Conservation (phyloP, 1,284 basidiomycete genomes). For the Pulchroboletus neoregius region DNA sequence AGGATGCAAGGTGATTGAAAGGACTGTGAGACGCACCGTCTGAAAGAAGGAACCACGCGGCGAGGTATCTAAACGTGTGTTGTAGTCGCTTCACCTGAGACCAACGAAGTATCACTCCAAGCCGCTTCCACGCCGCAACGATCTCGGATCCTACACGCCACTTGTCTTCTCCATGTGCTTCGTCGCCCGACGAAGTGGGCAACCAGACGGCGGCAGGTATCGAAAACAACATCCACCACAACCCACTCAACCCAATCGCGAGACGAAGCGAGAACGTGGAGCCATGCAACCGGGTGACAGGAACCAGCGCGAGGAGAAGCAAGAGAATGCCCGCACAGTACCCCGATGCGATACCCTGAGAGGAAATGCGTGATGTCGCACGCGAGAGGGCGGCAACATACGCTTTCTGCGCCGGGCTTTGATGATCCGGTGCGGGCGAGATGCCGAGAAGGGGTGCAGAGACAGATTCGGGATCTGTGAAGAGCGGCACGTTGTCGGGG, state of each 20-base stretch:
- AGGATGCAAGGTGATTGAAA: background rate
- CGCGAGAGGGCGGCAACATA: conserved; percentile 59
- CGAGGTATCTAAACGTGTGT: conserved; percentile 82
- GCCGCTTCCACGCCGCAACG: conserved; percentile 58
- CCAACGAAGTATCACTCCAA: conserved; percentile 67
- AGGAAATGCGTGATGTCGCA: conserved; percentile 76
- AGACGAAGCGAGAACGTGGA: conserved; percentile 73
- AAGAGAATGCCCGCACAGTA: conserved; percentile 75
- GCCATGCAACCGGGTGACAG: conserved; percentile 62
- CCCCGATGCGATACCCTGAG: conserved; percentile 78
- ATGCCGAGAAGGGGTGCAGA: conserved; percentile 31
- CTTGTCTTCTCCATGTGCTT: conserved; percentile 13
- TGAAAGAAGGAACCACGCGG: conserved; percentile 88
- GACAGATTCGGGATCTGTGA: conserved; percentile 12
- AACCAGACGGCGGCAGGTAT: conserved; percentile 73
- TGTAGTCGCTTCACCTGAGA: conserved; percentile 67
- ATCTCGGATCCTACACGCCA: conserved; percentile 55
- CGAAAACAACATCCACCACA: conserved; percentile 83
- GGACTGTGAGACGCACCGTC: conserved; percentile 58
- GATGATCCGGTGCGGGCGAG: conserved; percentile 5
- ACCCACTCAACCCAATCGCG: conserved; percentile 74
- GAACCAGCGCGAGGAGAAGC: conserved; percentile 67
- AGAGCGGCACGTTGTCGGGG: conserved; percentile 9
- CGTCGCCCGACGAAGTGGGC: conserved; percentile 36
- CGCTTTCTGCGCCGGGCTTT: conserved; percentile 14